Evolutionary conservation across 225 moss, liverwort and hornwort species (phyloP).

Genomic region (Straminergon stramineum): DNA sequence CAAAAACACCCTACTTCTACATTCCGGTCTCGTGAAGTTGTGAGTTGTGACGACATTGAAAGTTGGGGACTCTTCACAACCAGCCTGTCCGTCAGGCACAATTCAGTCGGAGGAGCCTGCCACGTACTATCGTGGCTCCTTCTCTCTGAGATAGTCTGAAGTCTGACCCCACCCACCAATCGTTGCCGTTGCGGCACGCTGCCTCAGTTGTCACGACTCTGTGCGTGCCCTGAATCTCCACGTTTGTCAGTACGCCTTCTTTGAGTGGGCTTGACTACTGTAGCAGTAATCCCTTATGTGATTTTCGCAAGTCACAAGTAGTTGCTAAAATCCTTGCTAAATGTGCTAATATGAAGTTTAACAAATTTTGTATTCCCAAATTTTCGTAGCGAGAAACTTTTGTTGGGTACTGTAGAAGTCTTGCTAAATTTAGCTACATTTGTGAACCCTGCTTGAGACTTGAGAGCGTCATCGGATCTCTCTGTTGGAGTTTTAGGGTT

Average conservation of each 20-base stretch:
- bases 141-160: background rate
- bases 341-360: too few species aligned
- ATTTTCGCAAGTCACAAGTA: background rate
- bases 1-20: too few species aligned
- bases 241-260: background rate
- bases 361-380: background rate
- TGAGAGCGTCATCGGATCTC: background rate
- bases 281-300: background rate
- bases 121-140: background rate
- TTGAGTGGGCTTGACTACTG: background rate
- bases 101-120: background rate
- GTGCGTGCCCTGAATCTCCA: background rate
- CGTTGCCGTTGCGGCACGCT: background rate
- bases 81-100: background rate
- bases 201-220: background rate
- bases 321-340: background rate
- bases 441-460: background rate
- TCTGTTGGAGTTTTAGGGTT: background rate
- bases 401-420: background rate
- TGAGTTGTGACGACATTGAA: background rate
- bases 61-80: background rate
- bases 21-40: background rate
- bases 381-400: background rate
- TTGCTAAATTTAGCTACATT: background rate
- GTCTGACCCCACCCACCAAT: background rate